A percentile compares a stretch with the other conserved stretches of the same genome.
Evolutionary conservation across 345 rosid genomes (phyloP).

Genomic region (Salix exigua): DNA sequence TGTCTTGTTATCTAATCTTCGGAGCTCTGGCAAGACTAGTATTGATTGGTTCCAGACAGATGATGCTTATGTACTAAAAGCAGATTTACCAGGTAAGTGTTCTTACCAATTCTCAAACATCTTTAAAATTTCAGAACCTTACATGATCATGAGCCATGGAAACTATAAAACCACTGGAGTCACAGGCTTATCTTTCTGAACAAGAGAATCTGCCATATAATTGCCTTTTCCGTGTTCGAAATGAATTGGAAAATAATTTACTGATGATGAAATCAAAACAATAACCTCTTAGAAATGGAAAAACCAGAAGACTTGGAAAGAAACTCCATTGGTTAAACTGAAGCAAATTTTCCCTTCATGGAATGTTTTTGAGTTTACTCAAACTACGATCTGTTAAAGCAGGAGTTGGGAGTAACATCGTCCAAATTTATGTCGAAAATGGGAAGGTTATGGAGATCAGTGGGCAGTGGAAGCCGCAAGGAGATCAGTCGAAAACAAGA

Average conservation of each 20-base stretch:
- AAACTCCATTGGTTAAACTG: not conserved
- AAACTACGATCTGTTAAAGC: constrained; percentile 20
- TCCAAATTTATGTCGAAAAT: constrained; percentile 46
- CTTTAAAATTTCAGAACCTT: not conserved
- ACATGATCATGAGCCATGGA: not conserved
- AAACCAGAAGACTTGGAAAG: not conserved
- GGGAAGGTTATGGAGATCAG: constrained; percentile 73
- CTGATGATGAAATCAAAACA: too few species aligned
- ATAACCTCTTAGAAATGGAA: too few species aligned
- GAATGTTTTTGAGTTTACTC: not conserved
- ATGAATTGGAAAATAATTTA: too few species aligned
- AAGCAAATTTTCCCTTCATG: not conserved
- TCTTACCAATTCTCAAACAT: not conserved
- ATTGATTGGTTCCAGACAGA: constrained; percentile 80
- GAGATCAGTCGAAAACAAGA: constrained; percentile 28
- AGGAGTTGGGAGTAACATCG: constrained; percentile 46
- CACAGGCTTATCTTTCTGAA: not conserved
- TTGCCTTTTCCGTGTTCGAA: too few species aligned
- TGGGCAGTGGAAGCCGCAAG: constrained; percentile 61
- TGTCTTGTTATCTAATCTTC: constrained; percentile 45
- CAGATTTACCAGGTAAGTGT: constrained; percentile 64
- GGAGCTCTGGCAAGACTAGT: constrained; percentile 51
- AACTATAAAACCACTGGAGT: not conserved
- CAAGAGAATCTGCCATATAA: too few species aligned
- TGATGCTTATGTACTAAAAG: constrained; percentile 63